phyloP scores from a whole-genome alignment of 331 rosid species.

The Acacia concinna region DNA sequence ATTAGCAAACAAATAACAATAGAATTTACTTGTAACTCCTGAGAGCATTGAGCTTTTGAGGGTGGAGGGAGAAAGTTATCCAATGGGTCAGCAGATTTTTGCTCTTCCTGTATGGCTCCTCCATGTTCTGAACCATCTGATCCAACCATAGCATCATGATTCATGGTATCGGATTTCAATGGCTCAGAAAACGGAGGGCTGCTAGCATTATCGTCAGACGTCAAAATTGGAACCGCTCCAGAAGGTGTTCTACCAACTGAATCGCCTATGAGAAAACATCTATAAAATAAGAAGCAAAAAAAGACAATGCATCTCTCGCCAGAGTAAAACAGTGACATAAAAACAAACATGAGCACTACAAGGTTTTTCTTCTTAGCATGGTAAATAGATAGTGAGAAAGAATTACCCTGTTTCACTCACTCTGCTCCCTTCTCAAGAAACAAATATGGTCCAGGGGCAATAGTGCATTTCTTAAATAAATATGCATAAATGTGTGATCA shows the following conservation, averaged over 20 bases:
- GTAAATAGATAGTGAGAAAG: neutral
- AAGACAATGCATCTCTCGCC: neutral
- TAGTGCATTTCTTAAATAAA: neutral
- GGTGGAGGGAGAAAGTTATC: conserved; percentile 70
- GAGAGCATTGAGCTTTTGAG: conserved; percentile 53
- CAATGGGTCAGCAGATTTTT: conserved; percentile 50
- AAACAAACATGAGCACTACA: neutral
- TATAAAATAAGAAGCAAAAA: conserved; percentile 1
- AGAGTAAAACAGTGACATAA: neutral
- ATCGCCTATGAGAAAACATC: conserved; percentile 56
- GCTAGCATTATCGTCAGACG: conserved; percentile 55
- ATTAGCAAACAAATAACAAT: neutral
- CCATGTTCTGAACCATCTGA: conserved; percentile 49
- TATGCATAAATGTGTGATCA: neutral
- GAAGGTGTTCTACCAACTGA: conserved; percentile 52
- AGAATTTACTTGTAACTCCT: conserved; percentile 62
- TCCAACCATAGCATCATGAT: conserved; percentile 39
- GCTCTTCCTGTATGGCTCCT: conserved; percentile 52
- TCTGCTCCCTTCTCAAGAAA: neutral
- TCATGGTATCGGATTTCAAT: conserved; percentile 52
- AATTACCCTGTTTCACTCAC: conserved; percentile 8
- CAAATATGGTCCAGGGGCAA: neutral
- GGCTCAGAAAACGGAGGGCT: conserved; percentile 55
- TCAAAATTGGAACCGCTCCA: conserved; percentile 45
- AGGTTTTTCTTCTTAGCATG: neutral